Evolutionary conservation across 371 early-diverging fungal genomes (phyloP).

Genomic region (Syncephalastrum contaminatum): DNA sequence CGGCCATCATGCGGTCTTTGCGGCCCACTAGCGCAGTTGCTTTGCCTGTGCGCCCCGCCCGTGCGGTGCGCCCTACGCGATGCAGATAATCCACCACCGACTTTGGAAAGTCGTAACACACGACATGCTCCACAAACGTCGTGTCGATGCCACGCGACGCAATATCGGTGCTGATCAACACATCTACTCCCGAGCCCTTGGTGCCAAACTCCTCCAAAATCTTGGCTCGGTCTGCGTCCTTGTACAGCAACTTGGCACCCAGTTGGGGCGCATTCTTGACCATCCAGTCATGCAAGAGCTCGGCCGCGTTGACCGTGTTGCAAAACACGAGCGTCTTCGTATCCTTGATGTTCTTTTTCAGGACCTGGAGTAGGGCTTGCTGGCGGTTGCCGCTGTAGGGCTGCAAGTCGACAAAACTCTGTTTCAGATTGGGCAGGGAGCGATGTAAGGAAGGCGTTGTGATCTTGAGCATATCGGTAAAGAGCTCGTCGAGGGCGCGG

Average conservation of each 20-base stretch:
- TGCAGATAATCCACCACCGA: conserved; percentile 94
- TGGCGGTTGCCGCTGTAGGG: conserved; percentile 61
- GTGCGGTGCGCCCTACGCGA: conserved; percentile 95
- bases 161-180: conserved; percentile 92
- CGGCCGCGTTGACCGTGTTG: conserved; percentile 74
- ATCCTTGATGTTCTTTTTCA: conserved; percentile 63
- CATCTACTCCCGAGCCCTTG: conserved; percentile 28
- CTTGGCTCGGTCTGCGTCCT: conserved; percentile 53
- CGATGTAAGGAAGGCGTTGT: conserved; percentile 85
- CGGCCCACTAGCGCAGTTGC: conserved; percentile 82
- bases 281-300: conserved; percentile 61
- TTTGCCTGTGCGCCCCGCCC: conserved; percentile 84
- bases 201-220: conserved; percentile 39
- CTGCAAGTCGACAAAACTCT: conserved; percentile 73
- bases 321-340: conserved; percentile 80
- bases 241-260: conserved; percentile 42
- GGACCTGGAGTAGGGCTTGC: conserved; percentile 68
- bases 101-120: conserved; percentile 94
- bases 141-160: conserved; percentile 94
- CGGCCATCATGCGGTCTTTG: conserved; percentile 77
- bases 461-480: conserved; percentile 63
- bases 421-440: conserved; percentile 71
- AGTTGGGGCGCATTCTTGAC: conserved; percentile 58
- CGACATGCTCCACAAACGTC: conserved; percentile 87
- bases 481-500: conserved; percentile 52